phyloP scores from a whole-genome alignment of 345 rosid genomes.

The Populus pruinosa region DNA sequence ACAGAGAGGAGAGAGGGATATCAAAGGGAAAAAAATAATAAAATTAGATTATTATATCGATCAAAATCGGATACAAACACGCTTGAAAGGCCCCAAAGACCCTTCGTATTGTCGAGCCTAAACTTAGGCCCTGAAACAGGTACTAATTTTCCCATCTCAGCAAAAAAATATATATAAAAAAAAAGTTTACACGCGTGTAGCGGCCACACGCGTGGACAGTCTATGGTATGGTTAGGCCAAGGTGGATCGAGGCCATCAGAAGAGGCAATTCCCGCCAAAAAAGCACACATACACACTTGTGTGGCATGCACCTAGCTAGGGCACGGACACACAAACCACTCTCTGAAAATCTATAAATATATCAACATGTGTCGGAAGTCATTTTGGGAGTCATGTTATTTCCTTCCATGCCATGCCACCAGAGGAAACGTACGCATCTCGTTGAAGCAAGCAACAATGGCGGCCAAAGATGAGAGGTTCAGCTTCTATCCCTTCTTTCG shows the following conservation, averaged over 20 bases:
- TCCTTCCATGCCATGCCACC: background rate
- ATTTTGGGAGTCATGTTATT: background rate
- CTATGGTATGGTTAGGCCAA: conserved; percentile 21
- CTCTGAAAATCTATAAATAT: conserved; percentile 12
- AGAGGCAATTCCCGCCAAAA: conserved; percentile 49
- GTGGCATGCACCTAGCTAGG: conserved; percentile 24
- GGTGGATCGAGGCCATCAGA: conserved; percentile 25
- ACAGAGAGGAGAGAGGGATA: background rate
- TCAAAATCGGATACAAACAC: conserved; percentile 32
- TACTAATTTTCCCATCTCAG: conserved; percentile 12
- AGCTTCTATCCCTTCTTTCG: background rate
- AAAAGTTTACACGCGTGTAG: conserved; percentile 28
- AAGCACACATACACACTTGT: conserved; percentile 40
- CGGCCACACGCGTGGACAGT: conserved; percentile 28
- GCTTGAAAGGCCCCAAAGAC: conserved; percentile 54
- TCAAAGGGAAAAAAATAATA: background rate
- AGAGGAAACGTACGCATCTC: background rate
- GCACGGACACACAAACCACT: conserved; percentile 32
- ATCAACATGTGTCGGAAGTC: background rate
- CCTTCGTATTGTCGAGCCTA: conserved; percentile 35
- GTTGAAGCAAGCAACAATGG: background rate
- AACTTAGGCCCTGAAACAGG: conserved; percentile 30
- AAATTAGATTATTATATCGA: conserved; percentile 22
- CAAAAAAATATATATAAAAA: background rate
- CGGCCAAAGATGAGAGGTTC: conserved; percentile 2